These are phyloP conservation scores for Castanea sativa DNA, from an alignment of 306 rosid species.

Conservation along the genomic window DNA sequence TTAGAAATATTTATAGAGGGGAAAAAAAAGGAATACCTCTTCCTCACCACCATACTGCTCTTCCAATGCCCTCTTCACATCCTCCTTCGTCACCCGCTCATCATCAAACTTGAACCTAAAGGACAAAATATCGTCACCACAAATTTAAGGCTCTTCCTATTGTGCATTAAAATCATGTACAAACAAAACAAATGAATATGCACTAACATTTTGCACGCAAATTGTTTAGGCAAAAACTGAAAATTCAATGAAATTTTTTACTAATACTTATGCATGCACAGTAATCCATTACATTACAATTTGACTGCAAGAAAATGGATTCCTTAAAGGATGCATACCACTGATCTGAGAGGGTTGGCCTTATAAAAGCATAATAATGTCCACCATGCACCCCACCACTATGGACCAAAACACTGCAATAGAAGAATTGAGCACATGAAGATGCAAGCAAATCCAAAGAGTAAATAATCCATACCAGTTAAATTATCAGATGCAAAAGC, in stretches of 20 bases:
- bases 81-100: slow-evolving; percentile 92
- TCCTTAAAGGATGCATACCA: slow-evolving; percentile 50
- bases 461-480: background rate
- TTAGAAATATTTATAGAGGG: background rate
- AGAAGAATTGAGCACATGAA: slow-evolving; percentile 17
- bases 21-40: slow-evolving; percentile 47
- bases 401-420: slow-evolving; percentile 89
- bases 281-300: background rate
- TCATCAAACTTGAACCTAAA: slow-evolving; percentile 88
- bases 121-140: background rate
- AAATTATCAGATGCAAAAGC: background rate
- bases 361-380: slow-evolving; percentile 88
- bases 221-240: background rate
- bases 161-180: background rate
- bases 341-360: slow-evolving; percentile 86
- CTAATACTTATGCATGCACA: background rate
- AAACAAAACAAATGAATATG: background rate
- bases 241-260: background rate
- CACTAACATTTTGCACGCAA: background rate
- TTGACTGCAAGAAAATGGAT: background rate
- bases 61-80: slow-evolving; percentile 78
- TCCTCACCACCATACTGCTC: slow-evolving; percentile 98
- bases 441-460: background rate
- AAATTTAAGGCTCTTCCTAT: background rate
- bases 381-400: slow-evolving; percentile 98